Base-by-base conservation (phyloP, 495 filamentous ascomycete species). In the Viridothelium virens region DNA sequence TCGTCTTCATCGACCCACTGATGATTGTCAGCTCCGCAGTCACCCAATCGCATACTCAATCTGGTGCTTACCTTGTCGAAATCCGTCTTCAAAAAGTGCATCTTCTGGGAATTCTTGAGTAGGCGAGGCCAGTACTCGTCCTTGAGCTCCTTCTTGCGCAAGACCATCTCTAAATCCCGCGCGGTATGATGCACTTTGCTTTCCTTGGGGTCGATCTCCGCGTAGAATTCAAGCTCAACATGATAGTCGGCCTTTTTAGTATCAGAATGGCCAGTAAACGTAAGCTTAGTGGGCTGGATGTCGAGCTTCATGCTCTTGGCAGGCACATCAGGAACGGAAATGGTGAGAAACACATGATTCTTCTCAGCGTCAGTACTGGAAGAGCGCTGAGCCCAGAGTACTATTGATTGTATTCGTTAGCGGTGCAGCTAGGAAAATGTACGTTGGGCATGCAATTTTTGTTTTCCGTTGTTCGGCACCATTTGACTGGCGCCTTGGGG, bases 1-100 rank as follows among this genome's bases (percentile, higher is more conserved):
- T 98, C 94, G 77, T 98, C 94, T 86, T 97, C 94, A 76, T 97
- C 95, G 70, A 98, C 92, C 95, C 95, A 98, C 91, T 91, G 68
- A 6, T 16, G 14, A 36, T 38, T 38, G 12, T 39, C 44, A 65
- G 38, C 59, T 33, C 16, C 68, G 56, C 63, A 50, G 48, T 39
- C 47, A 44, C 34, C 48, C 2, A 59, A 37, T 34, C 62, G 38
- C 59, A 44, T 18, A 10, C 38, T 41, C 56, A 12, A 64, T 53
- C 16, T 44, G 37, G 4, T 44, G 75, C 81, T 65, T 78, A 90
- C 88, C 86, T 97, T 97, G 79, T 97, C 91, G 73, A 98, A 98
- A 78, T 98, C 88, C 71, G 94, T 98, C 90, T 96, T 97, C 73
- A 98, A 78, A 86, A 94, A 98, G 81, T 97, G 94, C 63, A 87